Evolutionary conservation across 768 basidiomycete genomes (phyloP), one percentile per base, ranked within the genome.

Genomic region (Phlebiopsis gigantea): DNA sequence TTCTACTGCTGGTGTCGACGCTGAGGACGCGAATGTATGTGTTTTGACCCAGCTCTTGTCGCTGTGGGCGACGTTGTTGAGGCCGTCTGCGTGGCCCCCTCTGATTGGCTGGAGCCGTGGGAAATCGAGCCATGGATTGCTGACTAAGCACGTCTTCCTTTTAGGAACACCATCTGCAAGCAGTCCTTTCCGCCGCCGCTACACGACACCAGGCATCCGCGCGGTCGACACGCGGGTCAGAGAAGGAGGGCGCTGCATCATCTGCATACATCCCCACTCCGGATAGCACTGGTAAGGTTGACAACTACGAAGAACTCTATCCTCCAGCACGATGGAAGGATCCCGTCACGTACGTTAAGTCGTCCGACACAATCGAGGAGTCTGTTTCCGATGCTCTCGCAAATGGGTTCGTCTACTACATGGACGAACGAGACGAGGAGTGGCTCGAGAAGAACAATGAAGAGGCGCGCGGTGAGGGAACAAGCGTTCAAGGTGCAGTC

Each of bases 391-490:
- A 74, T 61, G 83, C 81, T 10, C 80, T 93, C 56, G 73, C 81
- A 29, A 84, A 88, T 62, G 88, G 88, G 0, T 88, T 88, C 71
- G 84, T 85, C 1, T 98, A 98, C 67, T 90, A 84, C 61, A 90
- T 98, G 89, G 96, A 99, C 64, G 97, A 98, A 70, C 86, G 88
- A 17, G 96, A 98, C 74, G 85, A 88, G 65, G 88, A 89, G 61
- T 99, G 96, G 96, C 80, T 99, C 29, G 88, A 90, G 63, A 88
- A 84, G 72, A 93, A 92, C 66, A 97, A 98, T 64, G 87, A 87
- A 65, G 83, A 87, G 56, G 90, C 89, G 1, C 79, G 87, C 14
- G 90, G 88, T 17, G 91, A 93, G 68, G 93, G 93, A 17, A 88
- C 90, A 0, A 90, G 87, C 59, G 79, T 81, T 0, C 89, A 90